Evolutionary conservation across 371 early-diverging fungal genomes (phyloP), one percentile per base, ranked within the genome.

Genomic region (Mortierella sp.): DNA sequence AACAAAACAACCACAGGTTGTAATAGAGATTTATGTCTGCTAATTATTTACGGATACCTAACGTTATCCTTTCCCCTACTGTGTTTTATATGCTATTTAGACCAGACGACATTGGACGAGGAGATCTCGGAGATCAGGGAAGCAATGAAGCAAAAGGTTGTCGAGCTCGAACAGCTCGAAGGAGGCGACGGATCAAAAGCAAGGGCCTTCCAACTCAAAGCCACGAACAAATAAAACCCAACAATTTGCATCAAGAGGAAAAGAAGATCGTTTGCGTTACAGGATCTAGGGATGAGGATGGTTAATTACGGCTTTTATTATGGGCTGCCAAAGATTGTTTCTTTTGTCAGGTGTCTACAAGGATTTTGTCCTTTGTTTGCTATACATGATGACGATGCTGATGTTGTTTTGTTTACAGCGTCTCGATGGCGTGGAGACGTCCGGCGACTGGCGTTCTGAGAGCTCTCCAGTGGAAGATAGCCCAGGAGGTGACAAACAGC

Each of bases 141-240:
- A 37, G 66, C 64, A 0, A 90, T 92, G 84, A 87, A 90, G 58
- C 71, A 83, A 55, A 88, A 87, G 45, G 77, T 87, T 22, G 70
- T 75, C 14, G 84, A 85, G 19, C 73, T 92, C n/a, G 86, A 91
- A 67, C 68, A 77, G 63, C 70, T 89, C 29, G 90, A 91, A 70
- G 89, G 88, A 34, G 85, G 80, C 70, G 85, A 88, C n/a, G 84
- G 74, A 29, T 74, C 79, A 52, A 74, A 68, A 73, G 52, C 86
- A 66, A 65, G 68, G 45, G 77, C 79, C 10, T 79, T 79, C 70
- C 79, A 83, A 26, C 76, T 83, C 61, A 83, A 83, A 53, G 84
- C 45, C 40, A 79, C 79, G 79, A 71, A 61, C 52, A 43, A 67
- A 58, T 73, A 26, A 71, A n/a, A 37, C 50, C 9, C 48, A 39